A percentile compares a stretch with the other conserved stretches of the same genome.
Evolutionary conservation across 768 basidiomycete genomes (phyloP).

Genomic region (Suillus variegatus): DNA sequence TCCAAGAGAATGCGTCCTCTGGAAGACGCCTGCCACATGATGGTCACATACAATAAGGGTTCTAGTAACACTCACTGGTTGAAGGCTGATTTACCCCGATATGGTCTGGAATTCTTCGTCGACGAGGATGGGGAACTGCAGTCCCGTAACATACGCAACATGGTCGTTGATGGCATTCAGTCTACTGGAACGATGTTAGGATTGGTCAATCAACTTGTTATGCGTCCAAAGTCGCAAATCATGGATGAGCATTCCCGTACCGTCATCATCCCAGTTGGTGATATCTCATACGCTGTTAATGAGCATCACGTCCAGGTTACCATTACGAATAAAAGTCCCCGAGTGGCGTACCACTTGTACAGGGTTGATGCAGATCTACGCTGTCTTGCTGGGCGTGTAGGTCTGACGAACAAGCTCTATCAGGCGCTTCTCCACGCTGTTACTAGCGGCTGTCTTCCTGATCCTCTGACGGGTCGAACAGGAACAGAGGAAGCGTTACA

Average conservation of each 20-base stretch:
- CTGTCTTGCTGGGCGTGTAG: constrained; percentile 26
- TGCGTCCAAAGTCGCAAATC: constrained; percentile 30
- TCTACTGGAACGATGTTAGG: constrained; percentile 48
- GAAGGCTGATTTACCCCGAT: constrained; percentile 40
- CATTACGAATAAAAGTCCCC: constrained; percentile 3
- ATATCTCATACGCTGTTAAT: constrained; percentile 14
- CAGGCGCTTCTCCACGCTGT: constrained; percentile 47
- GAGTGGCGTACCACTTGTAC: constrained; percentile 30
- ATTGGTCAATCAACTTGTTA: constrained; percentile 40
- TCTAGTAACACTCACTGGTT: constrained; percentile 16
- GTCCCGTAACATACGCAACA: constrained; percentile 41
- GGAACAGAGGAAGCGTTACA: constrained; percentile 47
- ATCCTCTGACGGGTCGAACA: constrained; percentile 45
- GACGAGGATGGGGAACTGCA: constrained; percentile 36
- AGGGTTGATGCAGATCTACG: constrained; percentile 31
- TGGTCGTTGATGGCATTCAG: constrained; percentile 43
- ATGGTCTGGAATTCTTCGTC: constrained; percentile 42
- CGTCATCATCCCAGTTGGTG: constrained; percentile 43
- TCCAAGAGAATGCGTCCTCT: constrained; percentile 23
- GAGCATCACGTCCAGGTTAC: constrained; percentile 21
- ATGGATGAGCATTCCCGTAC: constrained; percentile 13
- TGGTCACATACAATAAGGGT: constrained; percentile 17
- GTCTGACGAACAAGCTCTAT: constrained; percentile 34
- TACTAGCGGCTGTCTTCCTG: constrained; percentile 39
- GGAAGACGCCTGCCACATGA: constrained; percentile 23